Evolutionary conservation across 2,329 filamentous ascomycete genomes (phyloP).

Genomic region (Hypoxylon sp.): DNA sequence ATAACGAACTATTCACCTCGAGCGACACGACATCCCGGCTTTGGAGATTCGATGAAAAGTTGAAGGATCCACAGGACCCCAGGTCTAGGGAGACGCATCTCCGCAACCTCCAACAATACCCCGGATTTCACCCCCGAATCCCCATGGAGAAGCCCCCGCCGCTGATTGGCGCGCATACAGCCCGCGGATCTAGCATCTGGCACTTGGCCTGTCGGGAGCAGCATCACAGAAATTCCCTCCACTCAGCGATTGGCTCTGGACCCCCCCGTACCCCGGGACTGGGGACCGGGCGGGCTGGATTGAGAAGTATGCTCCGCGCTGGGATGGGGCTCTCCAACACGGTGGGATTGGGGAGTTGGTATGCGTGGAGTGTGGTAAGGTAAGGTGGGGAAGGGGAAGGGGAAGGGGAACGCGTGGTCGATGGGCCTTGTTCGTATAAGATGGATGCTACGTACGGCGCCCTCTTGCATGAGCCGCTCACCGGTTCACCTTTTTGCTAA

Average conservation of each 20-base stretch:
- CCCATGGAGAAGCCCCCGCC: conserved; percentile 8
- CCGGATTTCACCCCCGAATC: conserved; percentile 36
- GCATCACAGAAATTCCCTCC: conserved; percentile 40
- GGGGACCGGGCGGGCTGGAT: neutral
- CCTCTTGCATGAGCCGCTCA: conserved; percentile 3
- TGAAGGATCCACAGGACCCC: neutral
- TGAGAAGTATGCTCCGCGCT: conserved; percentile 29
- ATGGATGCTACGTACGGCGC: conserved; percentile 8
- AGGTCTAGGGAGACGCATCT: conserved; percentile 24
- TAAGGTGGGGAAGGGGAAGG: neutral
- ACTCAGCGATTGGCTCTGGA: conserved; percentile 34
- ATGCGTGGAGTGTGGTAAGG: neutral
- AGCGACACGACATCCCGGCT: too few species aligned
- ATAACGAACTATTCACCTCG: neutral
- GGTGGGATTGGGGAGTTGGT: neutral
- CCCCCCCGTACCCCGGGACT: conserved; percentile 16
- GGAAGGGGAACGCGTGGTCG: neutral
- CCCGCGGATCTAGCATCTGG: neutral
- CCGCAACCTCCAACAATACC: conserved; percentile 32
- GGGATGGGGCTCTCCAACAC: conserved; percentile 4
- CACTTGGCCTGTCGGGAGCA: neutral
- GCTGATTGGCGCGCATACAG: conserved; percentile 46
- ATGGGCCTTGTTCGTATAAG: conserved; percentile 11
- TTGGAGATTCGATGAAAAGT: neutral
- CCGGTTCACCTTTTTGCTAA: conserved; percentile 11